phyloP scores from a whole-genome alignment of 139 green algal genomes.

The Parachlorella kessleri region DNA sequence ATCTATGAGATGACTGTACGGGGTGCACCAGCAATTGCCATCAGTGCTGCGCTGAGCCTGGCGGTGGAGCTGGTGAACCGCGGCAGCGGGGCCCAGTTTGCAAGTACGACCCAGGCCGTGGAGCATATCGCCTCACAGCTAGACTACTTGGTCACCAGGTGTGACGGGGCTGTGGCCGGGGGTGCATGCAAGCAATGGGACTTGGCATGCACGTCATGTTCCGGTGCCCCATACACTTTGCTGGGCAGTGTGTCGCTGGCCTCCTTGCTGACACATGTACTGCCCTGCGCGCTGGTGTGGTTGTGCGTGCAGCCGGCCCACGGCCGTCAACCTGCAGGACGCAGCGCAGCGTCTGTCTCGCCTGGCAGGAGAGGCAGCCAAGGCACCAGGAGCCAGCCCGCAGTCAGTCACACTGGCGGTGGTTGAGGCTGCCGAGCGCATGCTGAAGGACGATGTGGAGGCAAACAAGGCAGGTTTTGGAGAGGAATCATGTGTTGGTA shows the following conservation, averaged over 20 bases:
- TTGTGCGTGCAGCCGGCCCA: slow-evolving; percentile 77
- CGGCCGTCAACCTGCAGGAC: slow-evolving; percentile 93
- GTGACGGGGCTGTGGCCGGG: too few relatives aligned
- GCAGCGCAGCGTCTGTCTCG: slow-evolving; percentile 68
- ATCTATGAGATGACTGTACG: slow-evolving; percentile 94
- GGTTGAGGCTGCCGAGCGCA: slow-evolving; percentile 71
- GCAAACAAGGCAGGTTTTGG: slow-evolving; percentile 67
- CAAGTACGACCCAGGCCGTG: slow-evolving; percentile 21
- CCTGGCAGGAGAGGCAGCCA: slow-evolving; percentile 38
- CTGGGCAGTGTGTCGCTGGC: too few relatives aligned
- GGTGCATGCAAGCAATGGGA: too few relatives aligned
- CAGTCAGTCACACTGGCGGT: slow-evolving; percentile 60
- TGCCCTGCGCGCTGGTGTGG: neutral
- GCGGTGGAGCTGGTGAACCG: slow-evolving; percentile 64
- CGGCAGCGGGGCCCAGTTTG: slow-evolving; percentile 52
- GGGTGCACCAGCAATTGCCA: slow-evolving; percentile 93
- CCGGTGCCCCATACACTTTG: too few relatives aligned
- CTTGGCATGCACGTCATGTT: too few relatives aligned
- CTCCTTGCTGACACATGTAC: too few relatives aligned
- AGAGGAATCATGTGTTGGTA: too few relatives aligned
- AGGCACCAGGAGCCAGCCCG: slow-evolving; percentile 38
- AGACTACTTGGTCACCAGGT: slow-evolving; percentile 85
- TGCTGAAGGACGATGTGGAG: slow-evolving; percentile 82
- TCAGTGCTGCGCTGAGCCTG: slow-evolving; percentile 80
- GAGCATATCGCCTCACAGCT: slow-evolving; percentile 55